Evolutionary conservation across 176 grass and related monocot species (phyloP), one percentile per base, ranked within the genome.

Genomic region (Carex kokanica): DNA sequence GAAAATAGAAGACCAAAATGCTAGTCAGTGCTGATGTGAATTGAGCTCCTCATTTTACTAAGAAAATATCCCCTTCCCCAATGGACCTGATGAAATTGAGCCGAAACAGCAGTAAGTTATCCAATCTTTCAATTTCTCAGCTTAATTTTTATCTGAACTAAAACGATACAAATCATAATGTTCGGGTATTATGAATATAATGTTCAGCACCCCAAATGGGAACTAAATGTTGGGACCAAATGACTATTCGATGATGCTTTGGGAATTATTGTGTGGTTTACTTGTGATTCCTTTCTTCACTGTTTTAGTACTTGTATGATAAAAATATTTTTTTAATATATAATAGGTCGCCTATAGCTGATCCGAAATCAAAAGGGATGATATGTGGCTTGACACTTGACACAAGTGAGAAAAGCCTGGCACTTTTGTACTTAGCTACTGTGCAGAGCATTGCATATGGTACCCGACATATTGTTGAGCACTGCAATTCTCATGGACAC

Each of bases 391-490:
- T 98, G 87, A 98, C 90, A 83, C 92, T 98, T 53, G 91, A 93
- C 88, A 87, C 92, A 77, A 91, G 87, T 38, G 95, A 98, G 60
- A 94, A 98, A 70, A 73, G 91, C 62, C 75, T 98, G 55, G 90
- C 87, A n/a, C 89, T 93, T 85, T 78, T 98, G 27, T 98, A 98
- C 86, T 84, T 98, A 55, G 95, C 95, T 87, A 91, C 95, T 54
- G n/a, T 98, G 85, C 95, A 98, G 82, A 91, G 87, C 80, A 95
- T 98, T 79, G 92, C 89, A 54, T 98, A 98, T 87, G 95, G 95
- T 34, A 95, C 91, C 51, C 87, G 92, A 58, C 92, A 95, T 81
- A 95, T 98, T 78, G 86, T 98, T 34, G 92, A 95, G 75, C 95
- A 95, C 20, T 98, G 95, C 86, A 98, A 98, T 91, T 79, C 79